These are phyloP conservation scores for Stemphylium lycopersici DNA, from an alignment of 2,329 filamentous ascomycete genomes.

Conservation along the genomic window DNA sequence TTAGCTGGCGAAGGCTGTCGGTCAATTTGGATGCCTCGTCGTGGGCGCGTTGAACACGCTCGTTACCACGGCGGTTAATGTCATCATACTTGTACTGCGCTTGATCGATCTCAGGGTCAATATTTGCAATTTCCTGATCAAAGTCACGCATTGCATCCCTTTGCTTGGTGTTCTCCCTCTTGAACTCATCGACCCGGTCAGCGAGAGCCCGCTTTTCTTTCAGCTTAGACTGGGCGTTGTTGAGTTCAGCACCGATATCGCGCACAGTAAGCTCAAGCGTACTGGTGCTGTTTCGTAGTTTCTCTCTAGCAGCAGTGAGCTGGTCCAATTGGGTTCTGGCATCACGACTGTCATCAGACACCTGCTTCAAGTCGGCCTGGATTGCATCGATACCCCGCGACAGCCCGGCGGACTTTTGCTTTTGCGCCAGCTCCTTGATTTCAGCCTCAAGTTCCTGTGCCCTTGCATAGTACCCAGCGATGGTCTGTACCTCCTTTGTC, in stretches of 20 bases:
- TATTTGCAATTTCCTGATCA: conserved; percentile 74
- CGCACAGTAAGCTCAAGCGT: conserved; percentile 77
- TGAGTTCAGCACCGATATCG: conserved; percentile 75
- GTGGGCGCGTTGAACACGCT: conserved; percentile 74
- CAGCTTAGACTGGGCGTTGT: conserved; percentile 72
- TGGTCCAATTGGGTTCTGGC: conserved; percentile 70
- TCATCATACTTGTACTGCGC: conserved; percentile 80
- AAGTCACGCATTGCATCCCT: conserved; percentile 71
- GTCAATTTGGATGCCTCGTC: conserved; percentile 73
- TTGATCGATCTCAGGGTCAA: conserved; percentile 77
- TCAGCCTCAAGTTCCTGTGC: conserved; percentile 74
- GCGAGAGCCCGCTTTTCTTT: conserved; percentile 79
- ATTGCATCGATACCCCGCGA: conserved; percentile 82
- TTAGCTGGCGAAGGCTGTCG: conserved; percentile 77
- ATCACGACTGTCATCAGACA: conserved; percentile 70
- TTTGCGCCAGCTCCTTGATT: conserved; percentile 74
- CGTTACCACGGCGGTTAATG: conserved; percentile 71
- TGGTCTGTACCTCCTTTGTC: conserved; percentile 75
- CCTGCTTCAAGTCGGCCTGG: conserved; percentile 72
- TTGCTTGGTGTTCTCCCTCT: conserved; percentile 70
- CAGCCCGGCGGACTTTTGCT: conserved; percentile 71
- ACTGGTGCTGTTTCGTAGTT: conserved; percentile 70
- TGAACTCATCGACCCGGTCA: conserved; percentile 74
- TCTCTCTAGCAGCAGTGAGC: conserved; percentile 72
- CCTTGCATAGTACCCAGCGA: conserved; percentile 74